Evolutionary conservation across 345 rosid genomes (phyloP).

Genomic region (Brassica napus): DNA sequence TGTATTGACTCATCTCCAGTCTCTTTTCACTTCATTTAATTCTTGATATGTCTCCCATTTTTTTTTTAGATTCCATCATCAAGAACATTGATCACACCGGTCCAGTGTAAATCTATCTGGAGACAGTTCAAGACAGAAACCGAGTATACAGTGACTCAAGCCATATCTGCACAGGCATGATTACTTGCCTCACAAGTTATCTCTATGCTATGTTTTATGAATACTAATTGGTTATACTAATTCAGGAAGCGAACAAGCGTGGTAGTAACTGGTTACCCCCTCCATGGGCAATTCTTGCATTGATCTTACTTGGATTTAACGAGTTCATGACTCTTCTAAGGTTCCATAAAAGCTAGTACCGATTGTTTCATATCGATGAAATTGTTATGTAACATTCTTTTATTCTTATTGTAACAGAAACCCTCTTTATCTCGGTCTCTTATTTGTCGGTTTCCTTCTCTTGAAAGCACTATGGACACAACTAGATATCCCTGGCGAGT

Average conservation of each 20-base stretch:
- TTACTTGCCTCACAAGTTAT: neutral
- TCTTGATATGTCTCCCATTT: neutral
- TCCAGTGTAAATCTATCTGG: conserved; percentile 93
- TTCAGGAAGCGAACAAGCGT: conserved; percentile 90
- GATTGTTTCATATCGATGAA: neutral
- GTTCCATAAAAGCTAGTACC: conserved; percentile 42
- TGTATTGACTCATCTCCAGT: neutral
- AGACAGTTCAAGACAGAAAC: conserved; percentile 94
- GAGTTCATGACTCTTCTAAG: conserved; percentile 97
- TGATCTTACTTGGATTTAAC: conserved; percentile 84
- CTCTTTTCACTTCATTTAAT: neutral
- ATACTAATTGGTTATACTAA: conserved; percentile 13
- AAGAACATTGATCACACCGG: conserved; percentile 84
- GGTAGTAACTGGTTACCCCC: conserved; percentile 94
- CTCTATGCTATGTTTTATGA: neutral
- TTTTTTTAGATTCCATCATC: conserved; percentile 64
- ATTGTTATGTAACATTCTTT: neutral
- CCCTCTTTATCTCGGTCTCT: conserved; percentile 69
- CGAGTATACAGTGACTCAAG: conserved; percentile 89
- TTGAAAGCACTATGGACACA: conserved; percentile 90
- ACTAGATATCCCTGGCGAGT: conserved; percentile 80
- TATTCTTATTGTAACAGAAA: conserved; percentile 57
- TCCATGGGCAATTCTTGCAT: conserved; percentile 93
- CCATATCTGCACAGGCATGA: conserved; percentile 95
- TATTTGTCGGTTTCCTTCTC: conserved; percentile 70